Evolutionary conservation across 257 asterid genomes (phyloP), one percentile per base, ranked within the genome.

Genomic region (Henckelia pumila): DNA sequence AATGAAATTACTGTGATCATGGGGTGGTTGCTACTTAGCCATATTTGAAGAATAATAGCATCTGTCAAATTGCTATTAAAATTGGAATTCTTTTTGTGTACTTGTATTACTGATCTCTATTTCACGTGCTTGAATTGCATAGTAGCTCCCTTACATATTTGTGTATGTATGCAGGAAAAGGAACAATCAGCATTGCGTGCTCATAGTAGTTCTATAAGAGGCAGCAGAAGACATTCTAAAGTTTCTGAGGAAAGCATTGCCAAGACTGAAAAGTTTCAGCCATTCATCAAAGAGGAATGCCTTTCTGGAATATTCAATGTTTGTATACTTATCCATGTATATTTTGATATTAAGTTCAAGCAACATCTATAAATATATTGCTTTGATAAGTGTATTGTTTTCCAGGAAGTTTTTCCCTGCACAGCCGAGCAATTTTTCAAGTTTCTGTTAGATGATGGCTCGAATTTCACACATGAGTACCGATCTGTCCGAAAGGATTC

Each of bases 221-320:
- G 81, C 61, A 68, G 74, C 59, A 78, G 71, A 59, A 76, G 67
- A 37, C 77, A 69, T 72, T 75, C 78, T 71, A 79, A 72, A 73
- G 65, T 71, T 75, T 79, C 85, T 53, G 86, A 80, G 63, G 89
- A 80, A 76, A 80, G 73, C 53, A 70, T 68, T 59, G 77, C 71
- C 37, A 76, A 77, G 77, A 72, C 76, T 59, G 81, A 59, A 61
- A 84, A 68, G 70, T 85, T 61, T 68, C 95, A 80, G 74, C 89
- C 95, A 13, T 90, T 94, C 77, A 81, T 94, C 82, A 88, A 82
- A 78, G 96, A 86, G 69, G 99, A 88, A 71, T 89, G 91, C 64
- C 88, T 94, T 58, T 71, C 87, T 67, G 78, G 75, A 68, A 84
- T 94, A 75, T 81, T 66, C 82, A 71, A 68, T 84, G 99, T 94